These are phyloP conservation scores for Geotrichum aggregatum DNA, from an alignment of 1,139 yeast genomes.

Conservation along the genomic window DNA sequence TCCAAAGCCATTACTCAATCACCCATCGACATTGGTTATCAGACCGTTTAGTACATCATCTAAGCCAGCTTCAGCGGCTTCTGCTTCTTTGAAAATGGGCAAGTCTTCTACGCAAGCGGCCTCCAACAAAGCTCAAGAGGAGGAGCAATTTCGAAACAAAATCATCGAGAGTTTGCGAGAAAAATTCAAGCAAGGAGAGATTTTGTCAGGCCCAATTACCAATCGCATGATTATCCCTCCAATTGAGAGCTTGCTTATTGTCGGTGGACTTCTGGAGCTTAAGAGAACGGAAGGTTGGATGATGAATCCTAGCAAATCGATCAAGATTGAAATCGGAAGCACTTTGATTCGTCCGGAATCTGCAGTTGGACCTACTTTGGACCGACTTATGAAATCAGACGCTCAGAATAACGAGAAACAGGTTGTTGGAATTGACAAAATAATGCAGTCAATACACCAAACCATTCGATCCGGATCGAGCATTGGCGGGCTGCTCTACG, in stretches of 20 bases:
- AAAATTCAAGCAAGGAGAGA: slow-evolving; percentile 14
- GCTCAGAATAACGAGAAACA: slow-evolving; percentile 19
- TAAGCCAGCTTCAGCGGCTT: slow-evolving; percentile 29
- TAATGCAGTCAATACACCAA: slow-evolving; percentile 44
- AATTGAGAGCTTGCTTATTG: slow-evolving; percentile 47
- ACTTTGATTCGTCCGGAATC: slow-evolving; percentile 53
- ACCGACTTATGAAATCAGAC: slow-evolving; percentile 9
- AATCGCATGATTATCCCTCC: slow-evolving; percentile 42
- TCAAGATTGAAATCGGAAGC: slow-evolving; percentile 48
- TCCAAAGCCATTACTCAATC: slow-evolving; percentile 40
- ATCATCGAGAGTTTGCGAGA: slow-evolving; percentile 24
- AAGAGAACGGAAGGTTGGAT: slow-evolving; percentile 51
- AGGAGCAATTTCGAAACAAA: slow-evolving; percentile 24
- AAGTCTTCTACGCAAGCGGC: slow-evolving; percentile 13
- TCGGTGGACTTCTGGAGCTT: slow-evolving; percentile 61
- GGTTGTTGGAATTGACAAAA: slow-evolving; percentile 57
- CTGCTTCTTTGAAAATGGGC: slow-evolving; percentile 29
- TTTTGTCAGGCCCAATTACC: slow-evolving; percentile 30
- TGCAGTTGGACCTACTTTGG: slow-evolving; percentile 39
- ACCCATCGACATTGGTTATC: slow-evolving; percentile 46
- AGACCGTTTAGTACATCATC: slow-evolving; percentile 56
- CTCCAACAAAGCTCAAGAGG: slow-evolving; percentile 24
- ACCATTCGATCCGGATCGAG: slow-evolving; percentile 46
- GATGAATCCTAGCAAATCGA: slow-evolving; percentile 32
- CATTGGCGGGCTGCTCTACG: slow-evolving; percentile 60